Conservation (phyloP, 2,329 filamentous ascomycete genomes). For the Rutstroemia sp. region DNA sequence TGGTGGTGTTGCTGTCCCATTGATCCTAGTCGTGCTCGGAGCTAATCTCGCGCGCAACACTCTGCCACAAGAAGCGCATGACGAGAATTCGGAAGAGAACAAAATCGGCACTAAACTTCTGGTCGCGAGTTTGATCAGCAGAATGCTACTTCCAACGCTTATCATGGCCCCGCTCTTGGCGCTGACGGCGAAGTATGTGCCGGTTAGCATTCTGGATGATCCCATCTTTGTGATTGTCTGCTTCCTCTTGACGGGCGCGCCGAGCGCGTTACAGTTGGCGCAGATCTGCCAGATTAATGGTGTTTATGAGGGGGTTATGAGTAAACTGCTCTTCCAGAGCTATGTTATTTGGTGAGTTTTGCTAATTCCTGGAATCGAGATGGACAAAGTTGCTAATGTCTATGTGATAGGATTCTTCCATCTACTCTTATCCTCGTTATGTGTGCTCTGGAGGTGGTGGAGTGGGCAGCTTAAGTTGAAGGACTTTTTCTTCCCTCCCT, state of each 20-base stretch:
- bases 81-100: constrained; percentile 62
- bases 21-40: constrained; percentile 91
- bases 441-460: constrained; percentile 83
- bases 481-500: not conserved
- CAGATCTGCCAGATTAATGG: constrained; percentile 99
- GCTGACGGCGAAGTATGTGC: constrained; percentile 79
- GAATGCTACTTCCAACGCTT: constrained; percentile 86
- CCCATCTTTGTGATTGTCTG: constrained; percentile 98
- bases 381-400: not conserved
- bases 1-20: constrained; percentile 83
- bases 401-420: constrained; percentile 66
- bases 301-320: constrained; percentile 93
- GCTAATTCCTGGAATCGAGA: not conserved
- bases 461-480: constrained; percentile 57
- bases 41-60: constrained; percentile 93
- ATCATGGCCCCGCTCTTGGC: constrained; percentile 91
- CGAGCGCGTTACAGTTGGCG: constrained; percentile 86
- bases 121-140: constrained; percentile 74
- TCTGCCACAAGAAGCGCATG: constrained; percentile 53
- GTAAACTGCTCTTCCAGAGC: constrained; percentile 87
- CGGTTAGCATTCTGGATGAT: constrained; percentile 90
- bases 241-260: constrained; percentile 90
- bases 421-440: constrained; percentile 88
- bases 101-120: constrained; percentile 67
- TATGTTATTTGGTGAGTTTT: constrained; percentile 79